A percentile compares a stretch with the other conserved stretches of the same genome.
These are phyloP conservation scores for Pseudogymnoascus sp. DNA, from an alignment of 2,329 filamentous ascomycete species.

Conservation along the genomic window DNA sequence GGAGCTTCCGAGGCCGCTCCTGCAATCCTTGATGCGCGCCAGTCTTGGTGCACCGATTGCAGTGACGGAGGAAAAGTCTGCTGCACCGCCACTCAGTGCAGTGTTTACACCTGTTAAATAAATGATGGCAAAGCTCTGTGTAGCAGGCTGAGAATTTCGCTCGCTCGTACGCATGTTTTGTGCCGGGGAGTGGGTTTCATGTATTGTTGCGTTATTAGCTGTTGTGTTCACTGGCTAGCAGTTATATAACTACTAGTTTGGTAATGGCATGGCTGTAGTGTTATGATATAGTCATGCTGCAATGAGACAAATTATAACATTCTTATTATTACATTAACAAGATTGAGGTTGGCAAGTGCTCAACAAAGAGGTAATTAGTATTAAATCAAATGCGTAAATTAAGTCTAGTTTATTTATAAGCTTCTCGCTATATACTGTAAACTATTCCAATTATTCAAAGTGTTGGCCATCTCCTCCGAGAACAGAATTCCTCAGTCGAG, in stretches of 20 bases:
- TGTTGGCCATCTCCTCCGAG: too few relatives aligned
- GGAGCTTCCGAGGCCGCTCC: not conserved
- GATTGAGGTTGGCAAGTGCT: not conserved
- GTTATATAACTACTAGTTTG: not conserved
- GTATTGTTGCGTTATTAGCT: not conserved
- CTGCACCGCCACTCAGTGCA: not conserved
- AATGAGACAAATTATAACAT: not conserved
- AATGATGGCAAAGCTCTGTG: not conserved
- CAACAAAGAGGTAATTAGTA: not conserved
- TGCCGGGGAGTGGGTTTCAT: not conserved
- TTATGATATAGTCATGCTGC: not conserved
- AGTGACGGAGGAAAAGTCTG: not conserved
- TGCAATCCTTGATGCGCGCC: not conserved
- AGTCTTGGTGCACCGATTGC: not conserved
- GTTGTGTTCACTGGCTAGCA: not conserved
- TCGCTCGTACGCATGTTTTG: not conserved
- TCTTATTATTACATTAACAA: not conserved
- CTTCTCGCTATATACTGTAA: not conserved
- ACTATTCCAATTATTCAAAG: too few relatives aligned
- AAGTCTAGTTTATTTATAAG: not conserved
- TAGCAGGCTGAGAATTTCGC: not conserved
- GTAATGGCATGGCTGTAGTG: not conserved
- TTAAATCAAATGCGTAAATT: not conserved
- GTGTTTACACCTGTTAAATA: not conserved
- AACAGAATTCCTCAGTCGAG: too few relatives aligned